phyloP scores from a whole-genome alignment of 2,329 filamentous ascomycete species.

The Biscogniauxia sp. region DNA sequence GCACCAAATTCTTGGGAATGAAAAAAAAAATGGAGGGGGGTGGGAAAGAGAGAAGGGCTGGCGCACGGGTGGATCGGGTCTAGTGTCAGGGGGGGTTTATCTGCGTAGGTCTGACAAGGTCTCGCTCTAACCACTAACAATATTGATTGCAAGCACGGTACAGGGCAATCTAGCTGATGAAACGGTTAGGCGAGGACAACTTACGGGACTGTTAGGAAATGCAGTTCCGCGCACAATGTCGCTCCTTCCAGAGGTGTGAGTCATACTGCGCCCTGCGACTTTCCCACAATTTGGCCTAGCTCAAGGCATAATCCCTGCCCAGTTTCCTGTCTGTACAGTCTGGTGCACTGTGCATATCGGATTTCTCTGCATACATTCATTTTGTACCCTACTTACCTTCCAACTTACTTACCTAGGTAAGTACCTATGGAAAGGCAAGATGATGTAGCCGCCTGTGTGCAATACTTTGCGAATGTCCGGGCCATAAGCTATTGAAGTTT shows the following conservation, averaged over 20 bases:
- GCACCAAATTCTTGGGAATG: background rate
- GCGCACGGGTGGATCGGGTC: background rate
- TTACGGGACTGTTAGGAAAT: background rate
- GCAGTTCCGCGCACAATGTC: background rate
- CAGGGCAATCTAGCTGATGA: slow-evolving; percentile 16
- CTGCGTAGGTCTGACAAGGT: slow-evolving; percentile 19
- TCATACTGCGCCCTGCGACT: slow-evolving; percentile 21
- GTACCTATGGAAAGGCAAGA: background rate
- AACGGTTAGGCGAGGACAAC: slow-evolving; percentile 27
- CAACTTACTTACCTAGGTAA: background rate
- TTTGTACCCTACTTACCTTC: no score
- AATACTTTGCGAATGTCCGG: background rate
- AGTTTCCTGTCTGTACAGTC: background rate
- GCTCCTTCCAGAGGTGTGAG: slow-evolving; percentile 26
- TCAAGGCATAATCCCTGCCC: slow-evolving; percentile 1
- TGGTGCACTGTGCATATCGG: background rate
- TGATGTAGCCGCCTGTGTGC: background rate
- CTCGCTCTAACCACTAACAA: slow-evolving; percentile 26
- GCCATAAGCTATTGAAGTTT: no score
- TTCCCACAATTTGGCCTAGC: slow-evolving; percentile 6
- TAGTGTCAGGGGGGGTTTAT: slow-evolving; percentile 3
- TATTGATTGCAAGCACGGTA: slow-evolving; percentile 14
- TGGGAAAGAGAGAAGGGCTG: background rate
- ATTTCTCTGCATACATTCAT: background rate
- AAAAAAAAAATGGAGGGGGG: background rate